These are phyloP conservation scores for Candida tetrigidarum DNA, from an alignment of 1,139 yeast genomes.

Conservation along the genomic window DNA sequence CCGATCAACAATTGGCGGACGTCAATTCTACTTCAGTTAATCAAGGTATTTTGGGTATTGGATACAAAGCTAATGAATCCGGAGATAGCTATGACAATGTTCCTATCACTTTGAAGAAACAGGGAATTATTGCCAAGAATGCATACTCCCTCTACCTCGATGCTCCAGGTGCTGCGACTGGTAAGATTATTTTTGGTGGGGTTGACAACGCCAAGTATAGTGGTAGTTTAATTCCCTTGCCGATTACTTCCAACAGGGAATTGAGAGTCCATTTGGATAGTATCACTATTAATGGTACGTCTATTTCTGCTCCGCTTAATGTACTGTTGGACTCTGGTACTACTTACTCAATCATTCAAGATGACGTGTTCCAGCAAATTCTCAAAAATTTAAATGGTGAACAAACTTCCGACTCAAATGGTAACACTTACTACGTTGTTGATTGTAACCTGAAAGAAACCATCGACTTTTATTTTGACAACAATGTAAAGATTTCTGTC, in stretches of 20 bases:
- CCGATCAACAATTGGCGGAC: slow-evolving; percentile 21
- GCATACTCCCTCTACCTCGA: slow-evolving; percentile 41
- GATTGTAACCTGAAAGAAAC: slow-evolving; percentile 12
- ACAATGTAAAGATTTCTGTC: slow-evolving; percentile 11
- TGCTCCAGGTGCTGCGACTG: slow-evolving; percentile 23
- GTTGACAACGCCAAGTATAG: slow-evolving; percentile 30
- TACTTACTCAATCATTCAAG: slow-evolving; percentile 32
- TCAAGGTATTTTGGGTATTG: slow-evolving; percentile 27
- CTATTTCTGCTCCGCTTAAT: not conserved
- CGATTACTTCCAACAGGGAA: slow-evolving; percentile 10
- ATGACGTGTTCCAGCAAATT: slow-evolving; percentile 21
- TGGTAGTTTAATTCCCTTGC: slow-evolving; percentile 22
- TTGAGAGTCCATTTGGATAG: slow-evolving; percentile 10
- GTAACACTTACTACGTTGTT: not conserved
- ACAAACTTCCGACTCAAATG: not conserved
- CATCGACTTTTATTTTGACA: slow-evolving; percentile 9
- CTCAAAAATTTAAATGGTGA: slow-evolving; percentile 25
- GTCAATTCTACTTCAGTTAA: slow-evolving; percentile 16
- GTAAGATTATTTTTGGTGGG: slow-evolving; percentile 35
- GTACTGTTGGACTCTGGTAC: slow-evolving; percentile 29
- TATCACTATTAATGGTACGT: not conserved
- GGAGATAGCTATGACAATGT: slow-evolving; percentile 30
- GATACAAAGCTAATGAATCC: slow-evolving; percentile 18
- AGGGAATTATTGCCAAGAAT: slow-evolving; percentile 52
- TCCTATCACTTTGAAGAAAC: slow-evolving; percentile 30